phyloP scores from a whole-genome alignment of 2,329 filamentous ascomycete species.

The Pseudocercospora pini-densiflorae region DNA sequence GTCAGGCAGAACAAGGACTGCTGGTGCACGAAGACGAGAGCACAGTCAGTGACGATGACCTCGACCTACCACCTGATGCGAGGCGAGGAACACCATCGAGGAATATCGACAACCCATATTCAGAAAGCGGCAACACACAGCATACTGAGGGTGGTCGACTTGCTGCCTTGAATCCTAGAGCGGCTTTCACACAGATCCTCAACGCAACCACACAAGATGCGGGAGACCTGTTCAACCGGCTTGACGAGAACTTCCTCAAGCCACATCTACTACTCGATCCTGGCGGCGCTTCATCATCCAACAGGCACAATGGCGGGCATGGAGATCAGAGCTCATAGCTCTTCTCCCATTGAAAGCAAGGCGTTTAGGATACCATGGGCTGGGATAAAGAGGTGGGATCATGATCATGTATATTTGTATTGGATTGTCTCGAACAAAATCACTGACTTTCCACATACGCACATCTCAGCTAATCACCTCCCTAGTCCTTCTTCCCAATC shows the following conservation, averaged over 20 bases:
- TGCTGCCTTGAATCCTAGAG: constrained; percentile 63
- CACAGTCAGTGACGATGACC: constrained; percentile 55
- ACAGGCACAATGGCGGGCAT: constrained; percentile 20
- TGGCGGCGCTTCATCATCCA: constrained; percentile 25
- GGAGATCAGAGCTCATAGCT: constrained; percentile 10
- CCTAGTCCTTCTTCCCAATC: not conserved
- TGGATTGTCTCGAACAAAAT: not conserved
- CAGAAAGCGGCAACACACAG: constrained; percentile 30
- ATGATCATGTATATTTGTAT: not conserved
- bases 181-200: constrained; percentile 79
- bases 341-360: constrained; percentile 1
- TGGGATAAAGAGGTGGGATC: constrained; percentile 3
- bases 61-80: constrained; percentile 64
- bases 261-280: constrained; percentile 83
- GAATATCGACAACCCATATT: constrained; percentile 40
- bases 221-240: constrained; percentile 83
- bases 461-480: no score
- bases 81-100: constrained; percentile 47
- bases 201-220: constrained; percentile 81
- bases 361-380: constrained; percentile 2
- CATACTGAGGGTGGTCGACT: constrained; percentile 32
- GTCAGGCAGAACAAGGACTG: constrained; percentile 57
- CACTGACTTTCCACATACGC: not conserved
- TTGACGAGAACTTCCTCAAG: constrained; percentile 97
- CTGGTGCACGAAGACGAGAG: constrained; percentile 54